A percentile compares a stretch with the other conserved stretches of the same genome.
Evolutionary conservation across 2,329 filamentous ascomycete genomes (phyloP).

Genomic region (Clonostachys rosea): DNA sequence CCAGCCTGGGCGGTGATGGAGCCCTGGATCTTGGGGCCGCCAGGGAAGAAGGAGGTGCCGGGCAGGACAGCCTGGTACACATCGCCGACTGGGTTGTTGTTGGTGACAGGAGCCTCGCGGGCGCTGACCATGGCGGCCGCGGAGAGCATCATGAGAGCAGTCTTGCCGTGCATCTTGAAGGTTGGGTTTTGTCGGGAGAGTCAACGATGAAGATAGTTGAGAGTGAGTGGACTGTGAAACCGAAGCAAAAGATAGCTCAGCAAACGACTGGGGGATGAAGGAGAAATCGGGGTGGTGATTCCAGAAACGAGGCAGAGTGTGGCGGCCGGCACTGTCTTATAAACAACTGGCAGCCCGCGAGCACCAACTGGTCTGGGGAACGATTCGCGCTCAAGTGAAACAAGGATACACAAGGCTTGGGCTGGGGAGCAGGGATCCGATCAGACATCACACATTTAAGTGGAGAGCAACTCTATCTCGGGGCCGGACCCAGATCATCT

Average conservation of each 20-base stretch:
- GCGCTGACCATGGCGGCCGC: conserved; percentile 11
- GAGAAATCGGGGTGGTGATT: too few species aligned
- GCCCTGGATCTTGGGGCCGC: conserved; percentile 34
- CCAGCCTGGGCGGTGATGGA: conserved; percentile 39
- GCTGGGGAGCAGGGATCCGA: too few species aligned
- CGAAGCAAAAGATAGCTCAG: background rate
- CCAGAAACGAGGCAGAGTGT: too few species aligned
- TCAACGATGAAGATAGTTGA: background rate
- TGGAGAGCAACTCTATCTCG: too few species aligned
- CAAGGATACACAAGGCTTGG: too few species aligned
- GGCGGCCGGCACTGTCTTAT: too few species aligned
- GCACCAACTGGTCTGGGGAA: too few species aligned
- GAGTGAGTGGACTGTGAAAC: background rate
- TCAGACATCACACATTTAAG: too few species aligned
- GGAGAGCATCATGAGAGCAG: conserved; percentile 11
- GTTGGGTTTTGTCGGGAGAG: background rate
- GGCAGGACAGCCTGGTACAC: conserved; percentile 41
- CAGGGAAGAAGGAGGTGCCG: conserved; percentile 29
- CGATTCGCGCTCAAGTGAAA: too few species aligned
- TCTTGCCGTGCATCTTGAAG: conserved; percentile 5
- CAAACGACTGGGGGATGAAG: too few species aligned
- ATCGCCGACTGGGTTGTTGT: conserved; percentile 49
- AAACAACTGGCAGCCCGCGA: too few species aligned
- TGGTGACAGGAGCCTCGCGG: conserved; percentile 43
- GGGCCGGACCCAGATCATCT: too few species aligned